Evolutionary conservation across 306 rosid species (phyloP), one percentile per base, ranked within the genome.

Genomic region (Glycine tomentella): DNA sequence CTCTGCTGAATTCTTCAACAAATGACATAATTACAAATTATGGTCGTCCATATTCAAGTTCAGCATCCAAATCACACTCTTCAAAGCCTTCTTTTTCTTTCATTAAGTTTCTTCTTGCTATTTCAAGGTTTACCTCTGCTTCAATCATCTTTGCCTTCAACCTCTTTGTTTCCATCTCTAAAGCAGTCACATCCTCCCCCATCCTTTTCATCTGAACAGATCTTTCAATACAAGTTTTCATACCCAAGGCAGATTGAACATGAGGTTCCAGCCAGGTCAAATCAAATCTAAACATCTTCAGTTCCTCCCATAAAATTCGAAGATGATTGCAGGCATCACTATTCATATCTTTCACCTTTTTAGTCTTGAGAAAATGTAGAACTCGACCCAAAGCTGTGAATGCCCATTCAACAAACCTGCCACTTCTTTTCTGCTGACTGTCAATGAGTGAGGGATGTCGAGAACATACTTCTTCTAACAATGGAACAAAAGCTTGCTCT

Each of bases 381-480:
- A 83, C 71, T 16, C 83, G 25, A 3, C 86, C 86, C 3, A 83
- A 46, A 46, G 83, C 83, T 6, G 80, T 83, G 6, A 83, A 78
- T 5, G 83, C 40, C 83, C 86, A 83, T 46, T 78, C 70, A 9
- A 0, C 33, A 65, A 42, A 78, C 46, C 69, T 31, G 11, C 5
- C 5, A 9, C 55, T 83, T 64, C 49, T 72, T 40, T 72, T 78
- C 48, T 15, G 8, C n/a, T 40, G 44, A 33, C 15, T 63, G 2
- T 72, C 15, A 7, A 78, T 42, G 2, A 82, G 33, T 4, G 74
- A 77, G 0, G 86, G 79, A 62, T 82, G 9, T 33, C 3, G 5
- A 2, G 52, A 45, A 56, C 80, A 78, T 0, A 72, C 83, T 36
- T 78, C 76, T 16, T 83, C 83, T 0, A 83, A 10, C 0, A 83